A percentile compares a stretch with the other conserved stretches of the same genome.
Evolutionary conservation across 2,329 filamentous ascomycete genomes (phyloP).

Genomic region (Eurotiales sp.): DNA sequence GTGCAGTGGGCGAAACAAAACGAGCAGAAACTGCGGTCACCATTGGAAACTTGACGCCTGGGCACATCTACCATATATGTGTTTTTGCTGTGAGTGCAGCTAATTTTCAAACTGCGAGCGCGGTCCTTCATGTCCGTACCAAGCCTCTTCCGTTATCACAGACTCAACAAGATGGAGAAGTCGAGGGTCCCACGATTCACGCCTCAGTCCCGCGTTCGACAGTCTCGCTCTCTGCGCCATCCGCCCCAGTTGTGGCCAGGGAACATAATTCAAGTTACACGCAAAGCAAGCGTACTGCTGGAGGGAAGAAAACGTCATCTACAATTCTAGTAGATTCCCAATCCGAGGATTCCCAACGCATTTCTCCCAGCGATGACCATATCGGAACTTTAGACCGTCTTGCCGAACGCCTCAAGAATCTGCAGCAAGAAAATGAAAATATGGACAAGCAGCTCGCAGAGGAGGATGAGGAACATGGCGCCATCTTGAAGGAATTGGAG

Average conservation of each 20-base stretch:
- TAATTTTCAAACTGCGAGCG: constrained; percentile 88
- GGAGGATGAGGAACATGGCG: constrained; percentile 67
- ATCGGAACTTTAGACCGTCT: constrained; percentile 71
- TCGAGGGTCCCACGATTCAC: constrained; percentile 43
- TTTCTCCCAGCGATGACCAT: constrained; percentile 47
- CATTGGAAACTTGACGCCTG: constrained; percentile 80
- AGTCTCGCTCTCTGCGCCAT: constrained; percentile 57
- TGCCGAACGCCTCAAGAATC: constrained; percentile 73
- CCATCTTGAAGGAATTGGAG: constrained; percentile 63
- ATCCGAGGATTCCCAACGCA: constrained; percentile 36
- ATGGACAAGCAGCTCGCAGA: constrained; percentile 62
- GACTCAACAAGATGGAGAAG: constrained; percentile 31
- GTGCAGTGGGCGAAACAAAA: constrained; percentile 75
- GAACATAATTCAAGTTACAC: constrained; percentile 59
- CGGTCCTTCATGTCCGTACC: constrained; percentile 79
- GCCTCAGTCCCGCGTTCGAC: constrained; percentile 52
- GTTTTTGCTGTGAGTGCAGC: constrained; percentile 87
- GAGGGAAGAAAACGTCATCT: constrained; percentile 73
- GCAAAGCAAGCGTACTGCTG: constrained; percentile 60
- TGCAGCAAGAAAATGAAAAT: constrained; percentile 81
- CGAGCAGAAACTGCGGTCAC: constrained; percentile 82
- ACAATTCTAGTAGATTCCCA: constrained; percentile 44
- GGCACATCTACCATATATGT: constrained; percentile 87
- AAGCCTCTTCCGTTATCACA: constrained; percentile 46
- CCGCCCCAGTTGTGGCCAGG: constrained; percentile 58